Percentiles rank a stretch among this genome's conserved stretches.
phyloP scores from a whole-genome alignment of 441 rosid species.

The Rhodomyrtus psidioides region DNA sequence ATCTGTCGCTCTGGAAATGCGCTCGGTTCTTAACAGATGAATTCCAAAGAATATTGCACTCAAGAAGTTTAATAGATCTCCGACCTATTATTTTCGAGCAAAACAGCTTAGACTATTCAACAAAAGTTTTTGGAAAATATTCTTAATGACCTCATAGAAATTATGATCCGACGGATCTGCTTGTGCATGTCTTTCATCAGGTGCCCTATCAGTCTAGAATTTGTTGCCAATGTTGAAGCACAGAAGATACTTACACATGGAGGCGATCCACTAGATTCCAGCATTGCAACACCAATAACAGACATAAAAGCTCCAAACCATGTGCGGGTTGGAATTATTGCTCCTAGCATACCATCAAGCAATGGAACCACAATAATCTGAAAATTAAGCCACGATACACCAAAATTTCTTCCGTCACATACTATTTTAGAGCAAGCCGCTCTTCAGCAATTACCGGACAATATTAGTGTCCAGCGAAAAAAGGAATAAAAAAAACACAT shows the following conservation, averaged over 20 bases:
- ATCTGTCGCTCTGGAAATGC: constrained; percentile 41
- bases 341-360: constrained; percentile 68
- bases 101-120: neutral
- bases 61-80: constrained; percentile 56
- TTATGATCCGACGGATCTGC: neutral
- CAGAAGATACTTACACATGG: constrained; percentile 32
- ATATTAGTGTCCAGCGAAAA: neutral
- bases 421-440: neutral
- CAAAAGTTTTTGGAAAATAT: neutral
- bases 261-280: constrained; percentile 60
- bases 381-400: constrained; percentile 7
- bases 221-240: neutral
- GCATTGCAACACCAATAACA: constrained; percentile 42
- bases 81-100: constrained; percentile 27
- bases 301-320: constrained; percentile 65
- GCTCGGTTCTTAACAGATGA: constrained; percentile 60
- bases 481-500: neutral
- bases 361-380: constrained; percentile 65
- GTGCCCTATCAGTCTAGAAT: neutral
- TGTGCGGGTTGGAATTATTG: constrained; percentile 42
- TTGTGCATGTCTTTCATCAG: neutral
- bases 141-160: neutral
- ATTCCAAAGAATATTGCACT: constrained; percentile 61
- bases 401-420: constrained; percentile 8
- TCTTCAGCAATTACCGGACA: neutral